These are phyloP conservation scores for Botrytis pseudocinerea DNA, from an alignment of 2,329 filamentous ascomycete genomes.

Conservation along the genomic window DNA sequence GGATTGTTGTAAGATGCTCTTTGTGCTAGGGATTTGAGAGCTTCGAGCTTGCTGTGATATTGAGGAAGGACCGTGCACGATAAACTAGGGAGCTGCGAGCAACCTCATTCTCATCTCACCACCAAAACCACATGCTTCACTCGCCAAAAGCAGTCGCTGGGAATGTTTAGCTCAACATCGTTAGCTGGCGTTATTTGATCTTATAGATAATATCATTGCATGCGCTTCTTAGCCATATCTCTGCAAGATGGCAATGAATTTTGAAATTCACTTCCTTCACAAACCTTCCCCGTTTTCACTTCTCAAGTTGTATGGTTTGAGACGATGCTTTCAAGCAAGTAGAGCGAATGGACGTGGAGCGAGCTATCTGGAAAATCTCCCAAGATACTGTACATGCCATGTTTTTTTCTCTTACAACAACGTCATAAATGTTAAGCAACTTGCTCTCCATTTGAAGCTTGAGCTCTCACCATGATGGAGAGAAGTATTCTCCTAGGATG, in stretches of 20 bases:
- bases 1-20: slow-evolving; percentile 8
- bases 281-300: not conserved
- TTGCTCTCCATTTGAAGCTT: not conserved
- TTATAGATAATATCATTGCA: rapidly evolving
- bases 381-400: not conserved
- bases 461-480: not conserved
- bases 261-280: not conserved
- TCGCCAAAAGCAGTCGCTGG: not conserved
- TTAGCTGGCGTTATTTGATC: not conserved
- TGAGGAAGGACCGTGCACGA: slow-evolving; percentile 23
- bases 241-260: not conserved
- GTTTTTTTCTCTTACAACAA: not conserved
- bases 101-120: slow-evolving; percentile 7
- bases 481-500: not conserved
- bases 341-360: not conserved
- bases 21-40: slow-evolving; percentile 20
- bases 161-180: not conserved
- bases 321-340: not conserved
- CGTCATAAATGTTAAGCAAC: not conserved
- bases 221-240: not conserved
- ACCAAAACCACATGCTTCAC: slow-evolving; percentile 3
- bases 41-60: slow-evolving; percentile 25
- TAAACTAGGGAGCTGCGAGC: slow-evolving; percentile 20
- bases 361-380: not conserved
- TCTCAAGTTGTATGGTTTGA: not conserved